Evolutionary conservation across 2,329 filamentous ascomycete genomes (phyloP), one percentile per base, ranked within the genome.

Genomic region (Metarhizium guizhouense): DNA sequence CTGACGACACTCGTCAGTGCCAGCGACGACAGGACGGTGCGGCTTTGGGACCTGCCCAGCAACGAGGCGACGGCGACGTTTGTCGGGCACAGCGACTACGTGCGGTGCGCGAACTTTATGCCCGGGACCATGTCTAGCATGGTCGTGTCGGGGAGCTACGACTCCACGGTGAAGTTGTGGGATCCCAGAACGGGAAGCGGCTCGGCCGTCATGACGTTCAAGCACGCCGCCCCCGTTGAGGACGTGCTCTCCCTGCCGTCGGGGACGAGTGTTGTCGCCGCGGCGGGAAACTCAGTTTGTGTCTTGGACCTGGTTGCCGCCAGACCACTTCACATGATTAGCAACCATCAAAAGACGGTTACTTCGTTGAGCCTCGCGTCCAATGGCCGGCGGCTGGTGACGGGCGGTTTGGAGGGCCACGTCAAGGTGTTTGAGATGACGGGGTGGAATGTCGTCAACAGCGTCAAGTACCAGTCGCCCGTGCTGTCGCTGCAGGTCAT

Each of bases 261-360:
- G 2, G 91, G 90, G 51, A 96, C 92, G 4, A 91, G 89, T 4
- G 77, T 99, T 29, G 80, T 96, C 38, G 91, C 91, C 13, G 84
- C 93, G 2, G 85, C 91, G 18, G 92, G 89, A 56, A 95, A 89
- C 66, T 83, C 88, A 59, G 90, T 99, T 65, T 91, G 88, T 6
- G 90, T 99, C 11, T 80, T 99, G 59, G 94, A 99, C 69, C 81
- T 99, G 48, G 87, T 97, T 16, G 93, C 92, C 52, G 94, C 89
- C 30, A 90, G 90, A 66, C 91, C 93, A 4, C 76, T 96, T 56
- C 87, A 91, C 63, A 78, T 95, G 67, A 86, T 99, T 60, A 86
- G 86, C 63, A 97, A 95, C 69, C 94, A 99, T 72, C 94, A 99
- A 68, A 99, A 97, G 82, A 96, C 94, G 0, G 92, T 99, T 58